phyloP scores from a whole-genome alignment of 2,329 filamentous ascomycete genomes.

The Didymella pinodella region DNA sequence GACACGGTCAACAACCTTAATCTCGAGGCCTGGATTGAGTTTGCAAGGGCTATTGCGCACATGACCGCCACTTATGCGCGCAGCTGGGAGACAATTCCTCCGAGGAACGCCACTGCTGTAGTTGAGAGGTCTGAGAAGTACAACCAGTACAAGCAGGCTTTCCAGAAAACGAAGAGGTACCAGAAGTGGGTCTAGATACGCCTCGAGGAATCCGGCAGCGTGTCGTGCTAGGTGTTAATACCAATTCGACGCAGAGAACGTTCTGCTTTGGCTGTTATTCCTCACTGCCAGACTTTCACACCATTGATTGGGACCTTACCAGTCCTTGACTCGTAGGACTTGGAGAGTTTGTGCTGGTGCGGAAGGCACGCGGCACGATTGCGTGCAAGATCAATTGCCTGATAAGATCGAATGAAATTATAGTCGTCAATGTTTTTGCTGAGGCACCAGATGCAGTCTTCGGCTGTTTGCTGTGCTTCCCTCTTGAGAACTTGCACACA shows the following conservation, averaged over 20 bases:
- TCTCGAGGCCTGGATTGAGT: conserved; percentile 62
- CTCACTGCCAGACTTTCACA: too few relatives aligned
- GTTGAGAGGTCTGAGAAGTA: conserved; percentile 33
- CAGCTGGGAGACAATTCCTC: conserved; percentile 44
- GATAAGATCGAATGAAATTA: too few relatives aligned
- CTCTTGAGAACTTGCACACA: not conserved
- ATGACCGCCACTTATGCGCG: conserved; percentile 47
- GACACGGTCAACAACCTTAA: conserved; percentile 65
- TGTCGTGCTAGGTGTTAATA: not conserved
- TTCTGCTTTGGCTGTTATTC: not conserved
- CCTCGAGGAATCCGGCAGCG: not conserved
- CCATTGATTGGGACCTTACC: not conserved
- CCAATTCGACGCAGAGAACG: not conserved
- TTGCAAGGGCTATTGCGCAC: conserved; percentile 67
- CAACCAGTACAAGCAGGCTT: conserved; percentile 28
- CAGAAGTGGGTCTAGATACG: conserved; percentile 30
- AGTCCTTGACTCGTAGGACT: not conserved
- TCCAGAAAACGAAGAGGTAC: conserved; percentile 33
- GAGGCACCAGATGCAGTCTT: not conserved
- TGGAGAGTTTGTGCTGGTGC: not conserved
- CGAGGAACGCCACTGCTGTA: conserved; percentile 34
- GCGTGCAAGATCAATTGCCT: not conserved
- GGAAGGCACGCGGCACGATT: not conserved
- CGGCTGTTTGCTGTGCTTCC: not conserved
- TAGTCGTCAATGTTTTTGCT: too few relatives aligned